phyloP scores from a whole-genome alignment of 495 filamentous ascomycete species.

The Hypoxylon trugodes region DNA sequence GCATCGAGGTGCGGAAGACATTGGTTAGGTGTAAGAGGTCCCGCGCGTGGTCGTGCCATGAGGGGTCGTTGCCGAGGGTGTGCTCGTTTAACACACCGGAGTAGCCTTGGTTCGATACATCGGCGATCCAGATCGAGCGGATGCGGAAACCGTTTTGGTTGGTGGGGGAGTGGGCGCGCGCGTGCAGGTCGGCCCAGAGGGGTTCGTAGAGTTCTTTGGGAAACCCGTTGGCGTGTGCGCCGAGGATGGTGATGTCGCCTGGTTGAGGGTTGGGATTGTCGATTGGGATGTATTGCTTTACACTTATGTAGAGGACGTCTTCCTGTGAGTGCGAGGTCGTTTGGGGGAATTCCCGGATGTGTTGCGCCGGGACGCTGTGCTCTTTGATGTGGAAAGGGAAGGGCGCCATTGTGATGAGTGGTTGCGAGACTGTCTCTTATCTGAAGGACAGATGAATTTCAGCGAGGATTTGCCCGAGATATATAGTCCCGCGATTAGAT shows the following conservation, averaged over 20 bases:
- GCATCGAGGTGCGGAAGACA: slow-evolving; percentile 81
- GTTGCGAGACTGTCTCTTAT: neutral
- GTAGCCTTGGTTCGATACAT: slow-evolving; percentile 79
- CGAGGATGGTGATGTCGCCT: slow-evolving; percentile 85
- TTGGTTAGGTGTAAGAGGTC: slow-evolving; percentile 92
- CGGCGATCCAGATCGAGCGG: slow-evolving; percentile 85
- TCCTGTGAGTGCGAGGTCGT: slow-evolving; percentile 70
- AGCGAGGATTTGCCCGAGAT: neutral
- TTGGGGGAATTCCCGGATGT: slow-evolving; percentile 75
- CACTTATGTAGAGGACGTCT: slow-evolving; percentile 68
- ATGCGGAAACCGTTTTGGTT: slow-evolving; percentile 66
- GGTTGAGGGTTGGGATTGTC: slow-evolving; percentile 69
- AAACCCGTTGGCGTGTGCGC: slow-evolving; percentile 86
- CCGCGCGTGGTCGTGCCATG: slow-evolving; percentile 86
- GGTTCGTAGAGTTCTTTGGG: slow-evolving; percentile 96
- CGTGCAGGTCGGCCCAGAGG: slow-evolving; percentile 79
- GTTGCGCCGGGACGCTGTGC: slow-evolving; percentile 70
- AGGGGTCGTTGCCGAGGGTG: slow-evolving; percentile 79
- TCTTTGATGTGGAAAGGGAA: slow-evolving; percentile 52
- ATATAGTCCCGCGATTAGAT: neutral
- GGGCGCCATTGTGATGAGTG: slow-evolving; percentile 2
- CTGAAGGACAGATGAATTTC: no score
- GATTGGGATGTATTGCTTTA: slow-evolving; percentile 86
- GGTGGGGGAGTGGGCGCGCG: slow-evolving; percentile 47
- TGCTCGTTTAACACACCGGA: slow-evolving; percentile 79